Evolutionary conservation across 257 asterid genomes (phyloP), one percentile per base, ranked within the genome.

Genomic region (Petunia secreta): DNA sequence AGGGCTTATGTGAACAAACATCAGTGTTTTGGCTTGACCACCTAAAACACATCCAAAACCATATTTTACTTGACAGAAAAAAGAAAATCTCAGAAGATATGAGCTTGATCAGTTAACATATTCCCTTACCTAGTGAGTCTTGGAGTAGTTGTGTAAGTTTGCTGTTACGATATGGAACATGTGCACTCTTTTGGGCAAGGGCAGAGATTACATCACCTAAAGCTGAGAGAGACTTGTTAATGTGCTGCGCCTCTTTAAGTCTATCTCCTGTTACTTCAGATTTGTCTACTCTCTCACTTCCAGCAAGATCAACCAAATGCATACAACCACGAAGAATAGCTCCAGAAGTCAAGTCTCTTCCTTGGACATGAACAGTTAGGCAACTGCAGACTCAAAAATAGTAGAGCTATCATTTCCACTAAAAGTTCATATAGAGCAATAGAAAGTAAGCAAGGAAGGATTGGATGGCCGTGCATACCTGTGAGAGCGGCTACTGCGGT

Each of bases 251-350:
- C 91, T 96, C 99, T 87, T 90, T 94, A 13, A 96, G 90, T 82
- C 99, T 90, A 84, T 94, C 99, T 60, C 99, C 99, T 4, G 98
- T 91, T 65, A 88, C 99, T 92, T 94, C 99, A 55, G 99, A 94
- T 87, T 96, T 96, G 83, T 96, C 97, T n/a, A 96, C 98, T 86
- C 99, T 91, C 87, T 96, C 99, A 84, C 99, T 96, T 86, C 99
- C 99, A 0, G 99, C 99, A 60, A 96, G 84, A 87, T 96, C 99
- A 85, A 96, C 99, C 84, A 96, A 94, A 90, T 96, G 99, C 98
- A 96, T 94, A 89, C 99, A 96, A 55, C 99, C 99, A 44, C 91
- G 94, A 46, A 92, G 92, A 58, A 90, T 77, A 43, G 77, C 80
- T 79, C 98, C 98, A 43, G 98, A 84, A 48, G 95, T 89, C 86